These are phyloP conservation scores for Glycine soja DNA, from an alignment of 306 rosid genomes.

Conservation along the genomic window DNA sequence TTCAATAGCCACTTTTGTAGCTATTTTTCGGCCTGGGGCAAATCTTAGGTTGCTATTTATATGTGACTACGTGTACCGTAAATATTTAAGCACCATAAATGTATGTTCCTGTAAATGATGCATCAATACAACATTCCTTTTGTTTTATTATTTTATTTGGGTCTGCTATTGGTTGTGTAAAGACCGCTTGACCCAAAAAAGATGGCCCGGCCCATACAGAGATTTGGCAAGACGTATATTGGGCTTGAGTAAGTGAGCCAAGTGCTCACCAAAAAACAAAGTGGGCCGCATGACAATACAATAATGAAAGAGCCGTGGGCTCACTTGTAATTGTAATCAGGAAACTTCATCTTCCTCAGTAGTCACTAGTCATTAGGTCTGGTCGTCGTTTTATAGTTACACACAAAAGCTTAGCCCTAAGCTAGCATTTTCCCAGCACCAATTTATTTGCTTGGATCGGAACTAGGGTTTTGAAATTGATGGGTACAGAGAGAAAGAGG, in stretches of 20 bases:
- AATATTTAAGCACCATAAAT: no score
- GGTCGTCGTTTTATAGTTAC: slow-evolving; percentile 28
- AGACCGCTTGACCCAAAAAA: neutral
- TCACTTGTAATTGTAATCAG: slow-evolving; percentile 2
- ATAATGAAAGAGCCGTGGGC: neutral
- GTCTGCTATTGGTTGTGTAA: no score
- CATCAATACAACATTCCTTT: no score
- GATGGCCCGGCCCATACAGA: neutral
- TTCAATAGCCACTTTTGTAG: no score
- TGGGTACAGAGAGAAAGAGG: slow-evolving; percentile 92
- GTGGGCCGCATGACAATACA: neutral
- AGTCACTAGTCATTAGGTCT: neutral
- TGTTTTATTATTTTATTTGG: no score
- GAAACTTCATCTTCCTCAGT: neutral
- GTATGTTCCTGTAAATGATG: no score
- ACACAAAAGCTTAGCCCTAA: slow-evolving; percentile 11
- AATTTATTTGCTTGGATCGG: neutral
- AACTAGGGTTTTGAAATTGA: slow-evolving; percentile 60
- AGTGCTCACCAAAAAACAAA: no score
- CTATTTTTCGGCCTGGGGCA: no score
- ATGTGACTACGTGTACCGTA: no score
- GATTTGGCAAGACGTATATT: no score
- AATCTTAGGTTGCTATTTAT: no score
- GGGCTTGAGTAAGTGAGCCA: no score
- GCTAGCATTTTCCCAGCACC: neutral